A percentile compares a stretch with the other conserved stretches of the same genome.
phyloP scores from a whole-genome alignment of 495 filamentous ascomycete species.

The Aspergillus sparsus region DNA sequence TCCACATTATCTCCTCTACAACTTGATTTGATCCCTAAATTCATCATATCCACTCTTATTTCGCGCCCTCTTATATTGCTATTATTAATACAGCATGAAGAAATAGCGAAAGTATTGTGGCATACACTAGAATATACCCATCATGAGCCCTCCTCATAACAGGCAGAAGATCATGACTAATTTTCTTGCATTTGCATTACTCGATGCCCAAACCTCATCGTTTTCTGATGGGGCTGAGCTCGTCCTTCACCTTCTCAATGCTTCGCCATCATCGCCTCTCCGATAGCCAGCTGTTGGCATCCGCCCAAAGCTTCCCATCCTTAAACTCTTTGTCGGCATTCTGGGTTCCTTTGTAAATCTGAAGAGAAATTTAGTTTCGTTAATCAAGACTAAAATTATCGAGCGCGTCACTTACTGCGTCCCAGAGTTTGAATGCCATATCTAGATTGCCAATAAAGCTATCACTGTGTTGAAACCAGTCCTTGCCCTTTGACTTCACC shows the following conservation, averaged over 20 bases:
- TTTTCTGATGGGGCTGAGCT: not conserved
- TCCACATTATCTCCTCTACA: not conserved
- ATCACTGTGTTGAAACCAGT: slow-evolving; percentile 73
- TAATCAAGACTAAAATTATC: not conserved
- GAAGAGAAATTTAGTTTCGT: slow-evolving; percentile 8
- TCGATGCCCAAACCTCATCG: not conserved
- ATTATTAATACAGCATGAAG: slow-evolving; percentile 14
- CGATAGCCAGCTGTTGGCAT: slow-evolving; percentile 65
- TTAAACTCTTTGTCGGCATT: slow-evolving; percentile 62
- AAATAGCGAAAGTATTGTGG: slow-evolving; percentile 2
- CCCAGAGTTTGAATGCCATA: slow-evolving; percentile 79
- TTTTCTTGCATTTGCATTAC: not conserved
- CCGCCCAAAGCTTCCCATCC: slow-evolving; percentile 63
- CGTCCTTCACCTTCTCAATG: not conserved
- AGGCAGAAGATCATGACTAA: slow-evolving; percentile 5
- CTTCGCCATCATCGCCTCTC: slow-evolving; percentile 43
- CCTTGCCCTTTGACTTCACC: slow-evolving; percentile 63
- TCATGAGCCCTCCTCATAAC: slow-evolving; percentile 1
- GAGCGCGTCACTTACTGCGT: slow-evolving; percentile 58
- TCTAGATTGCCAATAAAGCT: slow-evolving; percentile 77
- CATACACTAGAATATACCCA: not conserved
- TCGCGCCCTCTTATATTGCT: slow-evolving; percentile 4
- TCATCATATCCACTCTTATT: slow-evolving; percentile 4
- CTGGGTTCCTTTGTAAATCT: slow-evolving; percentile 69
- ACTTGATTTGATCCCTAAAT: not conserved